Evolutionary conservation across 345 rosid species (phyloP).

Genomic region (Brassica napus): Da-Ae NC_063435.1:11560001-11560500

Average conservation of each 20-base stretch:
- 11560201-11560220: slow-evolving; percentile 93
- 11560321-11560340: slow-evolving; percentile 6
- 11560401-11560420: slow-evolving; percentile 62
- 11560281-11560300: slow-evolving; percentile 88
- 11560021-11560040: slow-evolving; percentile 85
- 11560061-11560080: slow-evolving; percentile 90
- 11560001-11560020: slow-evolving; percentile 90
- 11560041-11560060: slow-evolving; percentile 89
- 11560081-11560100: slow-evolving; percentile 76
- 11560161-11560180: slow-evolving; percentile 45
- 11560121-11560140: slow-evolving; percentile 1
- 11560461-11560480: slow-evolving; percentile 70
- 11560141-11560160: slow-evolving; percentile 16
- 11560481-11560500: slow-evolving; percentile 61
- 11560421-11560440: slow-evolving; percentile 86
- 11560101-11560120: slow-evolving; percentile 4
- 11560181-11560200: slow-evolving; percentile 86
- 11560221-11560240: slow-evolving; percentile 82
- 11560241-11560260: slow-evolving; percentile 92
- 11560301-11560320: slow-evolving; percentile 60
- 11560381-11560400: slow-evolving; percentile 16
- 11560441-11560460: slow-evolving; percentile 93
- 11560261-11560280: slow-evolving; percentile 83
- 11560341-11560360: neutral
- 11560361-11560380: slow-evolving; percentile 18